Base-by-base conservation (phyloP, 768 basidiomycete species). In the Fomitopsis pulvina region DNA sequence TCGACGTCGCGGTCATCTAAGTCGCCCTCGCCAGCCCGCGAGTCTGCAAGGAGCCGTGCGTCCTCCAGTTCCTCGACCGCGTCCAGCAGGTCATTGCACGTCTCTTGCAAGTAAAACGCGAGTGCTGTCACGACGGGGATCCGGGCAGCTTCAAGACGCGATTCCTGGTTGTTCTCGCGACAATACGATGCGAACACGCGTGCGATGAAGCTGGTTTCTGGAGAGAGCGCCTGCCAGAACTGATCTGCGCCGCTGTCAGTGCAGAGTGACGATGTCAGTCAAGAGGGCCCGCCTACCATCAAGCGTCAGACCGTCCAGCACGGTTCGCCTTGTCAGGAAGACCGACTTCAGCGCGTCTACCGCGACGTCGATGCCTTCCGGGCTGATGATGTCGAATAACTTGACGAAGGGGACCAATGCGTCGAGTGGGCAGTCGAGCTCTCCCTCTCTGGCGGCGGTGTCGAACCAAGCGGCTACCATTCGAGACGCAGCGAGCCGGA, bases 51-150 rank as follows among this genome's bases (percentile, higher is more conserved):
- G 3, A 50, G 8, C 18, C 39, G 4, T 14, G 67, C 64, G 16
- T 64, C 64, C 29, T 68, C 66, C 7, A 55, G 54, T 2, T 61
- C 60, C 9, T 66, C 64, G n/a, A 62, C 60, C 9, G 63, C 52
- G 24, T 63, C 65, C 9, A 69, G 60, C 10, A 78, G 65, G 16
- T 60, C 50, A 53, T 76, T 76, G 65, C 71, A 77, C 14, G 67
- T 64, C 25, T 68, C 60, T 54, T 78, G 73, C 18, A 75, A 67
- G 37, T 63, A 41, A 20, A 28, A 60, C n/a, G n/a, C n/a, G n/a
- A 78, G 66, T 0, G 72, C 66, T 0, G 76, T 77, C 5, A 76
- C 73, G 5, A 74, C 74, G 1, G 77, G 77, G 4, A 77, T n/a
- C n/a, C n/a, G n/a, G n/a, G n/a, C n/a, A n/a, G n/a, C n/a, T n/a